Percentiles rank a stretch among this genome's conserved stretches.
Conservation (phyloP, 495 filamentous ascomycete species). For the Aspergillus egyptiacus region DNA sequence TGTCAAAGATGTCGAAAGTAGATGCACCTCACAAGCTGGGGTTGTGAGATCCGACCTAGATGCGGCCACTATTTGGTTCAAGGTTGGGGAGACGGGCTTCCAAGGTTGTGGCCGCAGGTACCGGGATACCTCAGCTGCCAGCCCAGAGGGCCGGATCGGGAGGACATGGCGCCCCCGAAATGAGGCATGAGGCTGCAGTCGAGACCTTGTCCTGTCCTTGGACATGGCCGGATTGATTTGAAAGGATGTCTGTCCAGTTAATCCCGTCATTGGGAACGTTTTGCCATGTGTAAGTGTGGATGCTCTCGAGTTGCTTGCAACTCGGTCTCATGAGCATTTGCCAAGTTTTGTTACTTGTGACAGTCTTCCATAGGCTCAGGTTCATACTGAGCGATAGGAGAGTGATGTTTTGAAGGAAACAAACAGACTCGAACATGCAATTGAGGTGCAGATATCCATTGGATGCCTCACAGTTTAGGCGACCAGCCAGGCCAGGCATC, state of each 20-base stretch:
- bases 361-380: slow-evolving; percentile 1
- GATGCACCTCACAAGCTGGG: neutral
- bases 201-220: neutral
- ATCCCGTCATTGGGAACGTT: neutral
- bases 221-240: neutral
- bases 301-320: neutral
- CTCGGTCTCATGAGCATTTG: slow-evolving; percentile 1
- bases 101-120: slow-evolving; percentile 1
- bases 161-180: neutral
- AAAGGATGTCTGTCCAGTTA: neutral
- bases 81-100: neutral
- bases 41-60: no score
- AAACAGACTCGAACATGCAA: neutral
- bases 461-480: neutral
- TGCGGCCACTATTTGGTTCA: no score
- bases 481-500: no score
- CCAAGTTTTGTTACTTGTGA: slow-evolving; percentile 2
- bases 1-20: neutral
- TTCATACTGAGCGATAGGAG: neutral
- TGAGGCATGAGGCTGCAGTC: neutral
- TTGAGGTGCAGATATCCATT: neutral
- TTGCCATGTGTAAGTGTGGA: neutral
- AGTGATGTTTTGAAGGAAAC: neutral
- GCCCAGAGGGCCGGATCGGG: neutral
- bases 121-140: no score